Conservation (phyloP, 495 filamentous ascomycete species). For the Cetradonia linearis region DNA sequence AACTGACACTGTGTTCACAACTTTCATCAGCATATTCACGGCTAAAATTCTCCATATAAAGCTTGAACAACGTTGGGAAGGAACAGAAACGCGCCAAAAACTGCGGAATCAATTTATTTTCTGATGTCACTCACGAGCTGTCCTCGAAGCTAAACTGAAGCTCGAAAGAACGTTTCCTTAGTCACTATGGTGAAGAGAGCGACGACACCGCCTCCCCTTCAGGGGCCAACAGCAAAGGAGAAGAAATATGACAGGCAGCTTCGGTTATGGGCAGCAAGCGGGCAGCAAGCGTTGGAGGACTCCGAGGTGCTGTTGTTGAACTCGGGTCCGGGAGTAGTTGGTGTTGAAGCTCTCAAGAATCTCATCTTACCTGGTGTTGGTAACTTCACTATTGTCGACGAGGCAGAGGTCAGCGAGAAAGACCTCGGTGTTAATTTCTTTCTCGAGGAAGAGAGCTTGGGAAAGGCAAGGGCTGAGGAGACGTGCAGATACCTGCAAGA, state of each 20-base stretch:
- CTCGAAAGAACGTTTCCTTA: not conserved
- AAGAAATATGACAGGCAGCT: constrained; percentile 95
- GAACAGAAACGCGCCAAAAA: not conserved
- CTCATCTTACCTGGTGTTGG: constrained; percentile 88
- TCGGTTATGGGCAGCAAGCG: constrained; percentile 86
- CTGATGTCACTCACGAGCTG: not conserved
- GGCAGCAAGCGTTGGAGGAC: constrained; percentile 81
- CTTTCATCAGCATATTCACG: not conserved
- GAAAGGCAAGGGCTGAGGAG: constrained; percentile 69
- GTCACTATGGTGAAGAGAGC: constrained; percentile 17
- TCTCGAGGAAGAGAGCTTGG: constrained; percentile 65
- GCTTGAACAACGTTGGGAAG: not conserved
- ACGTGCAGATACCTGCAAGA: constrained; percentile 68
- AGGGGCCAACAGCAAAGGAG: constrained; percentile 66
- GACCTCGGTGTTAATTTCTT: constrained; percentile 98
- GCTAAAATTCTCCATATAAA: not conserved
- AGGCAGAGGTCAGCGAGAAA: constrained; percentile 59
- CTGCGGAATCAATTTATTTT: not conserved
- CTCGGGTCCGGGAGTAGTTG: constrained; percentile 61
- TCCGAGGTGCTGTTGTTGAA: constrained; percentile 83
- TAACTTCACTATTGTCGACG: constrained; percentile 87
- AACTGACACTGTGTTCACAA: not conserved
- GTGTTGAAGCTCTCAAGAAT: constrained; percentile 93
- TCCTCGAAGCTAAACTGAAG: not conserved
- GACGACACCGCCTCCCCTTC: constrained; percentile 23